Conservation (phyloP, 768 basidiomycete genomes). For the Mycena rebaudengoi region DNA sequence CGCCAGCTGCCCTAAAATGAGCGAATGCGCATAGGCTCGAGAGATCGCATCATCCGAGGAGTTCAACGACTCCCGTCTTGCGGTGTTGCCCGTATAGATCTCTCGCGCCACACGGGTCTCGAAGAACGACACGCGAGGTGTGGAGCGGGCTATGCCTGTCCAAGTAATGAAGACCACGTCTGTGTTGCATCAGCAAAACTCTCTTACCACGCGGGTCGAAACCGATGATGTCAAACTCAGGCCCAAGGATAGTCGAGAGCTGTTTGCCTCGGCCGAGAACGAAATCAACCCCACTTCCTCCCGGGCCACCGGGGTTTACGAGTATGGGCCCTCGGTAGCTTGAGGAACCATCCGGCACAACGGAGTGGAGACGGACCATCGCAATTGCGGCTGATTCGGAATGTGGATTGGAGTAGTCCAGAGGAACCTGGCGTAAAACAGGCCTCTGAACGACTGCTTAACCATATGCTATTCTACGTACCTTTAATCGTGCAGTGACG, state of each 20-base stretch:
- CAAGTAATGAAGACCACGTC: neutral
- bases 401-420: constrained; percentile 26
- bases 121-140: constrained; percentile 21
- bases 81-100: neutral
- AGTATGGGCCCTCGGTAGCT: constrained; percentile 30
- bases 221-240: constrained; percentile 29
- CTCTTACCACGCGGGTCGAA: constrained; percentile 33
- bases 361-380: constrained; percentile 18
- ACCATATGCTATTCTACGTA: neutral
- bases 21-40: constrained; percentile 10
- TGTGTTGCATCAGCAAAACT: no score
- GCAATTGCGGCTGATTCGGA: constrained; percentile 25
- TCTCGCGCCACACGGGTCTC: constrained; percentile 14
- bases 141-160: constrained; percentile 23
- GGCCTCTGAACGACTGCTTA: neutral
- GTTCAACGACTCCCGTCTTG: neutral
- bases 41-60: constrained; percentile 8
- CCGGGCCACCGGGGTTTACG: constrained; percentile 31
- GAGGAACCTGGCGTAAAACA: constrained; percentile 15
- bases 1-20: constrained; percentile 11
- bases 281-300: constrained; percentile 24
- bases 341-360: constrained; percentile 14
- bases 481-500: constrained; percentile 17
- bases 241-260: constrained; percentile 25
- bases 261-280: neutral